phyloP scores from a whole-genome alignment of 1,284 basidiomycete genomes.

The Lentinula novae-zelandiae region DNA sequence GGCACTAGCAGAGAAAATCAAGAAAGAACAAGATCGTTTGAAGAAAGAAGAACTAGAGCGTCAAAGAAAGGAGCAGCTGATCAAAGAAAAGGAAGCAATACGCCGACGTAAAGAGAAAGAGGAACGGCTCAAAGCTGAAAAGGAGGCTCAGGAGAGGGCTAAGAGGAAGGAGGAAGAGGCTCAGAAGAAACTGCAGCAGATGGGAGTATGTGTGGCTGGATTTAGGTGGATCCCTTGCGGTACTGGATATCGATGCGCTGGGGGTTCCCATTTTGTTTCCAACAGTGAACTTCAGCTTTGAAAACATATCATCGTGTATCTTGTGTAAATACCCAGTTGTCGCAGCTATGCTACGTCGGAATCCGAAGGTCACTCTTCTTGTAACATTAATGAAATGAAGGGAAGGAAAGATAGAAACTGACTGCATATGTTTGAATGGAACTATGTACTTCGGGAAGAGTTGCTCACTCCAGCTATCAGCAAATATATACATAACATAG shows the following conservation, averaged over 20 bases:
- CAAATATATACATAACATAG: too few relatives aligned
- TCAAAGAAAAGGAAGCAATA: constrained; percentile 22
- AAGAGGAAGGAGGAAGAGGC: constrained; percentile 32
- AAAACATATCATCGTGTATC: not conserved
- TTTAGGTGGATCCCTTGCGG: constrained; percentile 46
- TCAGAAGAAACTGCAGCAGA: constrained; percentile 13
- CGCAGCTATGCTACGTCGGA: too few relatives aligned
- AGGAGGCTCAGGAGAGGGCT: constrained; percentile 29
- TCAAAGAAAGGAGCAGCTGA: constrained; percentile 20
- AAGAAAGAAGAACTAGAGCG: not conserved
- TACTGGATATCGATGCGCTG: constrained; percentile 51
- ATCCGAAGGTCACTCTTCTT: too few relatives aligned
- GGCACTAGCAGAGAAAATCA: not conserved
- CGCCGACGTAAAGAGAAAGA: constrained; percentile 21
- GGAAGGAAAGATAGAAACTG: too few relatives aligned
- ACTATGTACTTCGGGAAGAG: too few relatives aligned
- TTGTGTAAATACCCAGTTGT: too few relatives aligned
- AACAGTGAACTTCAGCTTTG: constrained; percentile 28
- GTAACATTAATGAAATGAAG: too few relatives aligned
- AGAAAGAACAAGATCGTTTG: not conserved
- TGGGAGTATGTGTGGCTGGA: constrained; percentile 53
- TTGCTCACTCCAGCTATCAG: too few relatives aligned
- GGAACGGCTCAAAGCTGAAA: constrained; percentile 31
- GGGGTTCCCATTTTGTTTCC: constrained; percentile 46
- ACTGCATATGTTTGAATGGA: too few relatives aligned